Evolutionary conservation across 169 alveolate genomes (phyloP).

Genomic region (Cryptosporidium baileyi): DNA sequence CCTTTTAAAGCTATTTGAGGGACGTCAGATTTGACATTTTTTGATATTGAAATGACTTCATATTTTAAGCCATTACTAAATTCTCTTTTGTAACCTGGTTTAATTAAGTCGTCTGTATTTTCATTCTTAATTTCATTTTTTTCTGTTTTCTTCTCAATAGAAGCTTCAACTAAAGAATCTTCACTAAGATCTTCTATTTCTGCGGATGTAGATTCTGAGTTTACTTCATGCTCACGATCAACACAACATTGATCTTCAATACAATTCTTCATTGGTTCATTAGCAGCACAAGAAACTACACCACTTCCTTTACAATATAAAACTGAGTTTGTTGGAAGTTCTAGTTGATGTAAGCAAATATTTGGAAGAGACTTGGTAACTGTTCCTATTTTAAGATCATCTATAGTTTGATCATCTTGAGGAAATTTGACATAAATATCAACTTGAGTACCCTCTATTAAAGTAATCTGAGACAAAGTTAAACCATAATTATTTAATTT

Average conservation of each 20-base stretch:
- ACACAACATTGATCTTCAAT: constrained; percentile 13
- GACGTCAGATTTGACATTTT: background rate
- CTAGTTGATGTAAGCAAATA: constrained; percentile 30
- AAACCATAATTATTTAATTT: constrained; percentile 22
- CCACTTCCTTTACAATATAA: constrained; percentile 59
- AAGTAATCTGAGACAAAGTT: constrained; percentile 39
- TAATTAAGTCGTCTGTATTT: background rate
- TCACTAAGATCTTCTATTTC: background rate
- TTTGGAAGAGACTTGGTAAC: constrained; percentile 62
- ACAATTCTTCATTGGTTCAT: constrained; percentile 5
- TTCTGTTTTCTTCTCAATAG: background rate
- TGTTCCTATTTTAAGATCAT: constrained; percentile 8
- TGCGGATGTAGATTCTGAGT: background rate
- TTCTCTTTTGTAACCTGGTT: constrained; percentile 49
- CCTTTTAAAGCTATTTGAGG: constrained; percentile 66
- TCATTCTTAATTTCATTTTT: background rate
- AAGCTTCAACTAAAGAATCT: background rate
- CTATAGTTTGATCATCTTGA: background rate
- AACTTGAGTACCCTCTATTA: constrained; percentile 54
- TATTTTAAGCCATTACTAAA: constrained; percentile 48
- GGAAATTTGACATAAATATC: constrained; percentile 27
- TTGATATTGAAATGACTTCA: constrained; percentile 52
- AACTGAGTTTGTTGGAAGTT: constrained; percentile 36
- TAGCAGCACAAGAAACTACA: constrained; percentile 29
- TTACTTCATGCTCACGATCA: background rate